Conservation (phyloP, 495 filamentous ascomycete genomes). For the Aspergillus leporis region DNA sequence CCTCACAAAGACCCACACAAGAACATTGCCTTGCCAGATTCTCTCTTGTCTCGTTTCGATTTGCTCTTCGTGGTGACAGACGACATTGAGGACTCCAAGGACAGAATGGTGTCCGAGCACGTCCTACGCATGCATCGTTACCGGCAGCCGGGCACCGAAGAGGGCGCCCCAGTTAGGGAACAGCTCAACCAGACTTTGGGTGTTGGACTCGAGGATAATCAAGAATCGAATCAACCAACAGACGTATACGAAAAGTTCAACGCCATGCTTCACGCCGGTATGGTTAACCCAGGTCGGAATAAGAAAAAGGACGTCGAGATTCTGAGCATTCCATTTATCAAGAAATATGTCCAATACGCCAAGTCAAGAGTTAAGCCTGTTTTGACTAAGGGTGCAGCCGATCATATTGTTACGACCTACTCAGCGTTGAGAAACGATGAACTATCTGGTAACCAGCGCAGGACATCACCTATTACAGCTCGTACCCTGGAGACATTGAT, state of each 20-base stretch:
- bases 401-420: slow-evolving; percentile 91
- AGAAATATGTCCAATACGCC: slow-evolving; percentile 99
- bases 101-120: slow-evolving; percentile 92
- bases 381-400: slow-evolving; percentile 87
- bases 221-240: slow-evolving; percentile 69
- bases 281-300: slow-evolving; percentile 72
- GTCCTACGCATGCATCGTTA: slow-evolving; percentile 98
- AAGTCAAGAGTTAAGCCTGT: slow-evolving; percentile 89
- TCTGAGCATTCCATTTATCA: slow-evolving; percentile 97
- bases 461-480: slow-evolving; percentile 92
- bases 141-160: slow-evolving; percentile 89
- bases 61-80: slow-evolving; percentile 97
- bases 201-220: slow-evolving; percentile 80
- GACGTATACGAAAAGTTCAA: slow-evolving; percentile 98
- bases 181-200: slow-evolving; percentile 81
- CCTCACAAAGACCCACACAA: slow-evolving; percentile 97
- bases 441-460: slow-evolving; percentile 87
- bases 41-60: slow-evolving; percentile 97
- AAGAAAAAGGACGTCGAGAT: slow-evolving; percentile 78
- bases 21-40: slow-evolving; percentile 98
- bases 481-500: slow-evolving; percentile 97
- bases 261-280: slow-evolving; percentile 90
- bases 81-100: slow-evolving; percentile 90
- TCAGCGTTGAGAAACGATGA: slow-evolving; percentile 94
- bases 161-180: slow-evolving; percentile 93